Percentiles rank a stretch among this genome's conserved stretches.
Evolutionary conservation across 768 basidiomycete species (phyloP).

Genomic region (Serendipita sp.): DNA sequence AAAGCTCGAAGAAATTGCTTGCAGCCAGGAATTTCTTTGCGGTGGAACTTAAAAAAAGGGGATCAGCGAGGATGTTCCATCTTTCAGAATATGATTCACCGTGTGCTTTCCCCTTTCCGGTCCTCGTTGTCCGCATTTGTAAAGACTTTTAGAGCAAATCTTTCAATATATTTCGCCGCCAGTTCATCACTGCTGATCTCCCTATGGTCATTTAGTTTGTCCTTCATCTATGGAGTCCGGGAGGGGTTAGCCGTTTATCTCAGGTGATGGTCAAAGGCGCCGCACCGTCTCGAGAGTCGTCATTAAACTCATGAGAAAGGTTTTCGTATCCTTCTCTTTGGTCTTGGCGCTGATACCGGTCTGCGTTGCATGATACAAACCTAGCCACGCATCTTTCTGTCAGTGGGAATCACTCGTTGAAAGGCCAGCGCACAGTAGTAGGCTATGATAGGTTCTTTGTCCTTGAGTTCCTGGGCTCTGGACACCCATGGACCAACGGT

Average conservation of each 20-base stretch:
- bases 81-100: constrained; percentile 27
- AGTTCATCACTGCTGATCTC: constrained; percentile 69
- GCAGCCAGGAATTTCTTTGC: constrained; percentile 92
- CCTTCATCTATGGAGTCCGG: constrained; percentile 39
- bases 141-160: constrained; percentile 89
- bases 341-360: constrained; percentile 49
- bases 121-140: constrained; percentile 81
- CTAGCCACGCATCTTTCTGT: constrained; percentile 24
- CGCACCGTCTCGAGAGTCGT: constrained; percentile 49
- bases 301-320: constrained; percentile 57
- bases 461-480: constrained; percentile 72
- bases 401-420: neutral
- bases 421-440: constrained; percentile 76
- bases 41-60: constrained; percentile 39
- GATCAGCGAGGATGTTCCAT: neutral
- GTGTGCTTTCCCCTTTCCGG: constrained; percentile 53
- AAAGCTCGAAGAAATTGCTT: constrained; percentile 82
- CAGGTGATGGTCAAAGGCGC: constrained; percentile 5
- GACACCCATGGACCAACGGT: constrained; percentile 66
- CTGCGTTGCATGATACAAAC: constrained; percentile 84
- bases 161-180: constrained; percentile 81
- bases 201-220: constrained; percentile 53
- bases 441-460: constrained; percentile 69
- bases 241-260: neutral
- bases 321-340: constrained; percentile 49